Evolutionary conservation across 2,329 filamentous ascomycete species (phyloP).

Genomic region (Verticillium nubilum): DNA sequence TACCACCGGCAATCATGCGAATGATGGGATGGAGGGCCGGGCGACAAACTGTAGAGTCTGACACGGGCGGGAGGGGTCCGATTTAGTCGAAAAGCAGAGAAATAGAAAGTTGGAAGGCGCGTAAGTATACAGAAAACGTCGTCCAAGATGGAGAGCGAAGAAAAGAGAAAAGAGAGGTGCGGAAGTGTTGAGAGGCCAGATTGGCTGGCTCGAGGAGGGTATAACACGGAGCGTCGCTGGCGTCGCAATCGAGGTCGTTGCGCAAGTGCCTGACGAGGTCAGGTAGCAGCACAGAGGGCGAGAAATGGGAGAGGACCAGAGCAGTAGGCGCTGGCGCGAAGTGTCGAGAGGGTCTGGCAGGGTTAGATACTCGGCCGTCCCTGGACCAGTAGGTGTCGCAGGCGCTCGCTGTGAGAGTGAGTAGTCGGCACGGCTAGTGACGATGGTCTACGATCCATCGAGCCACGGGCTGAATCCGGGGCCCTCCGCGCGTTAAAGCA

Average conservation of each 20-base stretch:
- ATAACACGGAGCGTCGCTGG: not conserved
- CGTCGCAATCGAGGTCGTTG: not conserved
- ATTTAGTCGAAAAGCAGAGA: conserved; percentile 2
- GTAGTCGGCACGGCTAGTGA: conserved; percentile 18
- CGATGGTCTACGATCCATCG: conserved; percentile 22
- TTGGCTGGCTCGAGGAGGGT: not conserved
- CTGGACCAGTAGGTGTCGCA: conserved; percentile 23
- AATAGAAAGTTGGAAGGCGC: conserved; percentile 5
- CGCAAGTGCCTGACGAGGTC: not conserved
- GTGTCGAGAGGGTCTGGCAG: not conserved
- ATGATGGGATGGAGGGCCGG: not conserved
- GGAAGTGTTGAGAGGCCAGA: not conserved
- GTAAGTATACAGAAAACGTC: conserved; percentile 3
- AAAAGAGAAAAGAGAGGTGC: conserved; percentile 4
- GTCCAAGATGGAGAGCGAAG: conserved; percentile 3
- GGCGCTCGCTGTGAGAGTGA: conserved; percentile 17
- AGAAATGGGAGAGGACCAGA: not conserved
- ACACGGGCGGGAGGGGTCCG: not conserved
- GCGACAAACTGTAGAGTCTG: not conserved
- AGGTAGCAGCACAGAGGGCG: not conserved
- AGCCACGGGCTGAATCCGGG: conserved; percentile 24
- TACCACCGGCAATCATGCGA: not conserved
- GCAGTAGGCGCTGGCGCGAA: not conserved
- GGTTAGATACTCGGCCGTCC: conserved; percentile 22
- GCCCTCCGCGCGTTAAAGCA: conserved; percentile 34